A percentile compares a stretch with the other conserved stretches of the same genome.
Evolutionary conservation across 2,329 filamentous ascomycete genomes (phyloP).

Genomic region (Thyridium curvatum): DNA sequence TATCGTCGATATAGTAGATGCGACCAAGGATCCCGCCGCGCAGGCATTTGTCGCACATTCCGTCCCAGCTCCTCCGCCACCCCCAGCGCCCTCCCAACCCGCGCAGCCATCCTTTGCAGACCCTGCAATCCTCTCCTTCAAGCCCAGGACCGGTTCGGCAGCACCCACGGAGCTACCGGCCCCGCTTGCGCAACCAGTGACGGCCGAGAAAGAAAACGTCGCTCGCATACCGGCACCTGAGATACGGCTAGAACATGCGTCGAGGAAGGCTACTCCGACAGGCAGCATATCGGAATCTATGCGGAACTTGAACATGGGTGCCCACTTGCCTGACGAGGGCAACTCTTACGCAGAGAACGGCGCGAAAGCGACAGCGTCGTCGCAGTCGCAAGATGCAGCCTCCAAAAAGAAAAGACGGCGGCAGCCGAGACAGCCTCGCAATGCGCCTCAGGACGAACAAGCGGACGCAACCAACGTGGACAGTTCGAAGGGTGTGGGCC

Average conservation of each 20-base stretch:
- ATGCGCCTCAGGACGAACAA: constrained; percentile 12
- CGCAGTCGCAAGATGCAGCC: constrained; percentile 1
- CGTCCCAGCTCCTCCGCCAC: constrained; percentile 7
- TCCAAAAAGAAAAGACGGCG: constrained; percentile 16
- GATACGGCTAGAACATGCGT: constrained; percentile 4
- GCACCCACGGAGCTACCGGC: neutral
- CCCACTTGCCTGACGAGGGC: constrained; percentile 10
- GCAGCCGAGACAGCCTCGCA: constrained; percentile 17
- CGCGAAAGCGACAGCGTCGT: neutral
- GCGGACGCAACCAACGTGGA: constrained; percentile 16
- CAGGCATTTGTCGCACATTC: constrained; percentile 7
- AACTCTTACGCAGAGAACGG: neutral
- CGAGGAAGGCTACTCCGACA: constrained; percentile 11
- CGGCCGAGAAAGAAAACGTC: too few relatives aligned
- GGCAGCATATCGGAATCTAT: constrained; percentile 11
- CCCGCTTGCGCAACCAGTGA: too few relatives aligned
- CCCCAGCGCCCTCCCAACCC: neutral
- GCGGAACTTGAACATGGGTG: constrained; percentile 15
- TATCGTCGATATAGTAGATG: constrained; percentile 10
- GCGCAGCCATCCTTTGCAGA: constrained; percentile 5
- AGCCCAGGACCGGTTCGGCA: constrained; percentile 3
- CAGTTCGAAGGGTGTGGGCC: constrained; percentile 14
- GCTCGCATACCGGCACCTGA: constrained; percentile 2
- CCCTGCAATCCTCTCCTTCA: constrained; percentile 11
- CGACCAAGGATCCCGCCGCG: constrained; percentile 5